These are phyloP conservation scores for Apiospora hydei DNA, from an alignment of 2,329 filamentous ascomycete genomes.

Conservation along the genomic window DNA sequence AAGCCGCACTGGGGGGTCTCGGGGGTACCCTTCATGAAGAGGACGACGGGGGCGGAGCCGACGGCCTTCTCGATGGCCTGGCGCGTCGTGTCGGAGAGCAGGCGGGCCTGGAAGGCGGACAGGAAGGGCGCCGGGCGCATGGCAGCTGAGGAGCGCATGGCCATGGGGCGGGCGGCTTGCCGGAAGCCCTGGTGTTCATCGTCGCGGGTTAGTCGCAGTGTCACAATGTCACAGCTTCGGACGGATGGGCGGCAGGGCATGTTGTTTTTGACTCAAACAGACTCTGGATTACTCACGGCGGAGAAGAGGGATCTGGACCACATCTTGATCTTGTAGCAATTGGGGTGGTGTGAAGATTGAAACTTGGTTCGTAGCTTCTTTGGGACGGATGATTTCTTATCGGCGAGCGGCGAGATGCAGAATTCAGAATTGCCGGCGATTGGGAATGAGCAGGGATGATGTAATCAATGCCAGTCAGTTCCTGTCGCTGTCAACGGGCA, in stretches of 20 bases:
- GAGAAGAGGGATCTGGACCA: constrained; percentile 23
- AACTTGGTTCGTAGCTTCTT: background rate
- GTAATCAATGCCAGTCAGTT: background rate
- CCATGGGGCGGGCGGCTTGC: constrained; percentile 19
- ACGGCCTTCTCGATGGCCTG: constrained; percentile 91
- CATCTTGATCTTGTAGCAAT: background rate
- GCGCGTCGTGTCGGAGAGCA: constrained; percentile 81
- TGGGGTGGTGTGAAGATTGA: background rate
- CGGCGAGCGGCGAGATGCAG: constrained; percentile 13
- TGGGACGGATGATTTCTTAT: background rate
- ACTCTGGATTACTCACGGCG: constrained; percentile 4
- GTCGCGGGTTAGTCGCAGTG: background rate
- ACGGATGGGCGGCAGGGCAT: background rate
- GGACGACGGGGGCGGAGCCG: constrained; percentile 84
- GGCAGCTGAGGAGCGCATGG: constrained; percentile 2
- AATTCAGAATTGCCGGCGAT: background rate
- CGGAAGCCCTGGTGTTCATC: constrained; percentile 2
- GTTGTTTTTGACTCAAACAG: background rate
- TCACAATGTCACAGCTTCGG: background rate
- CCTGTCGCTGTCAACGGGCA: background rate
- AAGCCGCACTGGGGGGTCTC: constrained; percentile 97
- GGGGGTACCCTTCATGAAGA: constrained; percentile 99
- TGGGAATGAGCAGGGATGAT: constrained; percentile 11
- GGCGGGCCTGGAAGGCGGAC: constrained; percentile 58
- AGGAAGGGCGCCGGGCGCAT: constrained; percentile 39